Conservation (phyloP, 129 eudicot genomes). For the Helianthus annuus region DNA sequence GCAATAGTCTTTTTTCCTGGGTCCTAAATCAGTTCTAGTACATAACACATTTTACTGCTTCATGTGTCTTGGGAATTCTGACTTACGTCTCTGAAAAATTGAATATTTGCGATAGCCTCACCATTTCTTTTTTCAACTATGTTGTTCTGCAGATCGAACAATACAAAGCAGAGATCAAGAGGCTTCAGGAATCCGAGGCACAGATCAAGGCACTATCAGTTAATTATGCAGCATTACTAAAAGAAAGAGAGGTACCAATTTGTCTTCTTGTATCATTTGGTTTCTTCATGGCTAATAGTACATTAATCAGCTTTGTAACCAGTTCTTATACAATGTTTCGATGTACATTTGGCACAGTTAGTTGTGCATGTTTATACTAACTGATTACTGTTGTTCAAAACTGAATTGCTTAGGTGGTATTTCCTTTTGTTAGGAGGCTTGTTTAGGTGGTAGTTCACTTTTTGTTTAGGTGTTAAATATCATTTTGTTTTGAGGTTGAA, state of each 20-base stretch:
- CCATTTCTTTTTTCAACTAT: background rate
- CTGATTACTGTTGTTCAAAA: background rate
- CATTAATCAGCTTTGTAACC: background rate
- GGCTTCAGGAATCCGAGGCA: conserved; percentile 92
- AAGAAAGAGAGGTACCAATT: conserved; percentile 75
- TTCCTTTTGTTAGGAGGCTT: too few species aligned
- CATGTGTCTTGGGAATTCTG: background rate
- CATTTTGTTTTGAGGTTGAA: conserved; percentile 11
- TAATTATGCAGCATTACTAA: conserved; percentile 92
- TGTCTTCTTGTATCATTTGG: background rate
- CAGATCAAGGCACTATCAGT: conserved; percentile 88
- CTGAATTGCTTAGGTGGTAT: background rate
- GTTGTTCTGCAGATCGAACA: conserved; percentile 60
- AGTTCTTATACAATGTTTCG: background rate
- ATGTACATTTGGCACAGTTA: background rate
- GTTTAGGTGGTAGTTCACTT: background rate
- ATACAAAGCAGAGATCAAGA: conserved; percentile 79
- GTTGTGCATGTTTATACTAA: background rate
- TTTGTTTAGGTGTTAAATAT: background rate
- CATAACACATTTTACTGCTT: background rate
- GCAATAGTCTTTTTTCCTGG: background rate
- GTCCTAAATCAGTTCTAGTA: background rate
- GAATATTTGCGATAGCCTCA: background rate
- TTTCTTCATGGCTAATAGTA: conserved; percentile 2
- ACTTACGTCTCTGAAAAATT: background rate